Base-by-base conservation (phyloP, 345 rosid species). In the Leavenworthia alabamica region DNA sequence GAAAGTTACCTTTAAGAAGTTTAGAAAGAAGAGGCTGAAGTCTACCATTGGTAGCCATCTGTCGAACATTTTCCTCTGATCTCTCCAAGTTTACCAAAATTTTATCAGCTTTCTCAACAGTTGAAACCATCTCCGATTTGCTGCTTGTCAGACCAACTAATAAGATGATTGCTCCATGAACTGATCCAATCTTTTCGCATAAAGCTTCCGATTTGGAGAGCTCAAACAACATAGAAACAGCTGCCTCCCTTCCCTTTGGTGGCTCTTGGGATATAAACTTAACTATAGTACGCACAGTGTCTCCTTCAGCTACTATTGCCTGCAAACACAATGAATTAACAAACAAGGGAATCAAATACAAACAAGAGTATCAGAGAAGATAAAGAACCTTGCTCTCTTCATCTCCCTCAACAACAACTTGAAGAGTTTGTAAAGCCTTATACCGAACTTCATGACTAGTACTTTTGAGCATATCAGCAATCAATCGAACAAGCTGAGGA, bases 131-230 rank as follows among this genome's bases (percentile, higher is more conserved):
- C 76, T 89, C 97, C 1, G 99, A 92, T 53, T 86, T 85, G 80
- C 99, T 89, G 75, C 79, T 83, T n/a, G 94, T 71, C 79, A 92
- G 75, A 76, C 98, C 95, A 67, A 86, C 95, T 77, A 92, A 74
- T 42, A 92, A 82, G 8, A 92, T 84, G 78, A 92, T 89, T 3
- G 93, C 95, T 65, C 98, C 98, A 73, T 76, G 88, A 14, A 86
- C 47, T 7, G 91, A 85, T 61, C 98, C 98, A 63, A 92, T 92
- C 79, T 89, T 92, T 71, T 89, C 95, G 41, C 87, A 83, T 72
- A 92, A 82, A 2, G 83, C 74, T 72, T 83, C 86, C 7, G 88
- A 82, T 73, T 89, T 89, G 22, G 98, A 89, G 40, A 92, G 88
- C 80, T 92, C 97, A 49, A 81, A 84, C 56, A 92, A 75, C 75